Evolutionary conservation across 768 basidiomycete species (phyloP), one percentile per base, ranked within the genome.

Genomic region (Tulasnella sp.): DNA sequence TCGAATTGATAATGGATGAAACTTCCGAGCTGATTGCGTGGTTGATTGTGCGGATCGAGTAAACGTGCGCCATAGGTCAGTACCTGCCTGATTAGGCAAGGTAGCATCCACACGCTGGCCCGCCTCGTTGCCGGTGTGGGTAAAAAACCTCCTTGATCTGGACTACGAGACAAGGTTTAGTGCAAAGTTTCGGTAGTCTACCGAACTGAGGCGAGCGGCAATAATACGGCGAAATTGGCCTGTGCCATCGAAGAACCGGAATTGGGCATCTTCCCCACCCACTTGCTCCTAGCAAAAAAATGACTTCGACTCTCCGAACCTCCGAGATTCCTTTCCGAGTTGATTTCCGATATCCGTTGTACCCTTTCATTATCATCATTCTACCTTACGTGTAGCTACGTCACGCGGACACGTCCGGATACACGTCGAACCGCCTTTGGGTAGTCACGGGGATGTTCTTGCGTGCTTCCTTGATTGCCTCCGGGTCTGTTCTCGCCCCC

Each of bases 361-460:
- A n/a, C n/a, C 54, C 24, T 54, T 54, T 24, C 1, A 24, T n/a
- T 54, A n/a, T 54, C 24, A 46, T 46, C 46, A 46, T 46, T 46
- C 16, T 46, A 46, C 46, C 46, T 46, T 14, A 14, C 42, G 42
- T 42, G 12, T 14, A 42, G 12, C 7, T 42, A 42, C 42, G 42
- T 54, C 54, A 54, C 54, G 76, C 76, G 44, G 76, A 50, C 14
- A 97, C 91, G 84, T 97, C 93, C 6, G 89, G 87, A 84, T 98
- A 99, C 64, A 98, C 95, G 86, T 97, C 97, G 84, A 97, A 98
- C 76, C 97, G 90, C 78, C 96, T 88, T 86, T 99, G 97, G 46
- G 87, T 89, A 0, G 95, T 96, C n/a, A 99, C 95, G 8, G 97
- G 97, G 75, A 99, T 95, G 2, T 93, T 94, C 75, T 90, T 88